A percentile compares a stretch with the other conserved stretches of the same genome.
Conservation (phyloP, 164 flowering plant species). For the Berberis vulgaris region DNA sequence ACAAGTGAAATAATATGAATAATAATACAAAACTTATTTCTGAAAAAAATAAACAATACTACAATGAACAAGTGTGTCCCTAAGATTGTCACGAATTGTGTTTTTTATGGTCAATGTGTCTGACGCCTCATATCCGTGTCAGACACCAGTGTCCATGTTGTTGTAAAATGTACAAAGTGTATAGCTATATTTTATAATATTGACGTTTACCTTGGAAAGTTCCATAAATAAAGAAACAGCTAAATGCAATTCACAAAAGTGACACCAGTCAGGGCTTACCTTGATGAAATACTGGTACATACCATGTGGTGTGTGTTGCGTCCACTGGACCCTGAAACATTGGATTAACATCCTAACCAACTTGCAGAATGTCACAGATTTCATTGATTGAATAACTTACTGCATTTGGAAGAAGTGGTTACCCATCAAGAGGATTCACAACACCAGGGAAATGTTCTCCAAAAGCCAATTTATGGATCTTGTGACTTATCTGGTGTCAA, state of each 20-base stretch:
- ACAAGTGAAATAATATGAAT: no score
- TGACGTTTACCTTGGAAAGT: no score
- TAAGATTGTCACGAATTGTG: no score
- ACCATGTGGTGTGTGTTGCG: slow-evolving; percentile 51
- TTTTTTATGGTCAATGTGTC: no score
- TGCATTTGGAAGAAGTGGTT: slow-evolving; percentile 2
- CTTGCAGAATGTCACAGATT: neutral
- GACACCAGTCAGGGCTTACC: slow-evolving; percentile 26
- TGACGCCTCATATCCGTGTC: no score
- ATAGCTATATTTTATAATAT: no score
- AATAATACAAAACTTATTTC: no score
- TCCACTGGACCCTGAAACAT: slow-evolving; percentile 57
- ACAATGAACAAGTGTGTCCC: no score
- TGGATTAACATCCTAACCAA: neutral
- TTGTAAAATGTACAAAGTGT: no score
- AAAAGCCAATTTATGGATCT: slow-evolving; percentile 68
- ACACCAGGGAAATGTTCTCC: slow-evolving; percentile 80
- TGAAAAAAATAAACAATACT: no score
- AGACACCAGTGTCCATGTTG: no score
- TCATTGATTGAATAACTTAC: neutral
- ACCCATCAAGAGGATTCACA: slow-evolving; percentile 85
- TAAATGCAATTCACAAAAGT: neutral
- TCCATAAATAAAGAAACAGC: neutral
- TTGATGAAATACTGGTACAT: slow-evolving; percentile 84
- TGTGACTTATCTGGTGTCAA: slow-evolving; percentile 57